These are phyloP conservation scores for Delphinella strobiligena DNA, from an alignment of 2,329 filamentous ascomycete species.

Conservation along the genomic window DNA sequence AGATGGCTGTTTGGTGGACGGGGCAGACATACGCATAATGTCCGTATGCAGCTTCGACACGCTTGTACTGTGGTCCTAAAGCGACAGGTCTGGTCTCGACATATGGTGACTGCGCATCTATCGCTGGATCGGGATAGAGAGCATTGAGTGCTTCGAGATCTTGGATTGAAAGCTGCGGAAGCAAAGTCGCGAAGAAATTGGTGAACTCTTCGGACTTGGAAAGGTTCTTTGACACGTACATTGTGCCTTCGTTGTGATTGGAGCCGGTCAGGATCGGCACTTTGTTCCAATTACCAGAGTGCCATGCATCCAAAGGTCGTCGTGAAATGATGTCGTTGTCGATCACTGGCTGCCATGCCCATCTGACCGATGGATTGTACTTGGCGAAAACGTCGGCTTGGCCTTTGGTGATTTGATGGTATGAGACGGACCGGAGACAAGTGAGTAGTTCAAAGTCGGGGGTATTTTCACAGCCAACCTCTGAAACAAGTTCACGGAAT, in stretches of 20 bases:
- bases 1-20: constrained; percentile 47
- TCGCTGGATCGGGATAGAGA: constrained; percentile 50
- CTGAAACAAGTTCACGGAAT: constrained; percentile 29
- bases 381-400: constrained; percentile 32
- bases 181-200: constrained; percentile 48
- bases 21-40: constrained; percentile 56
- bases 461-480: constrained; percentile 21
- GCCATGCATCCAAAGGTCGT: constrained; percentile 49
- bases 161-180: constrained; percentile 41
- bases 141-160: constrained; percentile 45
- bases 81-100: constrained; percentile 22
- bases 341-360: constrained; percentile 58
- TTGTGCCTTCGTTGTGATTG: constrained; percentile 56
- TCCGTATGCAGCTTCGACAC: constrained; percentile 49
- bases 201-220: constrained; percentile 41
- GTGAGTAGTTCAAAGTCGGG: constrained; percentile 23
- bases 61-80: constrained; percentile 41
- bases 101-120: constrained; percentile 29
- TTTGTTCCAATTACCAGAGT: constrained; percentile 38
- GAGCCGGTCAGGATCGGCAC: constrained; percentile 58
- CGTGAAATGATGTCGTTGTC: constrained; percentile 48
- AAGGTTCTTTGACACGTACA: constrained; percentile 46
- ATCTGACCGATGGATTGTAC: constrained; percentile 35
- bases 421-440: constrained; percentile 30
- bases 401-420: constrained; percentile 24